Conservation (phyloP, 306 rosid genomes). For the Cucumis melo region DNA sequence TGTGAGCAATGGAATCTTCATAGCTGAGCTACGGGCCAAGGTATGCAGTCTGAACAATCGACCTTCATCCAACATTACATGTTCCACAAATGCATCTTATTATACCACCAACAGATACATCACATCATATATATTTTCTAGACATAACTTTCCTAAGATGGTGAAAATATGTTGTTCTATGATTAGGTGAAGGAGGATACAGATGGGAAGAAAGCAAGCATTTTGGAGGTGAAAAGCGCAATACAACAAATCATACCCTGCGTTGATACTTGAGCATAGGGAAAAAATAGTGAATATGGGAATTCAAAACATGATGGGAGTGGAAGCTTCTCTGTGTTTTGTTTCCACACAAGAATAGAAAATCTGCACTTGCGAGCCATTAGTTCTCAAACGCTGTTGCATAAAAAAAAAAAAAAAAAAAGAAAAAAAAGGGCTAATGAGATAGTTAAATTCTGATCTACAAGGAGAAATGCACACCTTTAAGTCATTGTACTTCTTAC, state of each 20-base stretch:
- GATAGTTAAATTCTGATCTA: not conserved
- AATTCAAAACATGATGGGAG: not conserved
- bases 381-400: not conserved
- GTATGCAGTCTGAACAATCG: slow-evolving; percentile 3
- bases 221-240: slow-evolving; percentile 88
- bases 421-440: not conserved
- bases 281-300: not conserved
- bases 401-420: not conserved
- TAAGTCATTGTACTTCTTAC: not conserved
- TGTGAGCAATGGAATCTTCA: slow-evolving; percentile 41
- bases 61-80: not conserved
- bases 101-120: not conserved
- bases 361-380: not conserved
- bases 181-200: slow-evolving; percentile 53
- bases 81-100: not conserved
- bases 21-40: slow-evolving; percentile 69
- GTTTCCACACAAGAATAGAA: not conserved
- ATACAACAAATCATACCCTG: slow-evolving; percentile 67
- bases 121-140: not conserved
- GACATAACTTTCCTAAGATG: not conserved
- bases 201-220: slow-evolving; percentile 64
- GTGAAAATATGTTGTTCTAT: not conserved
- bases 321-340: not conserved
- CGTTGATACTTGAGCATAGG: slow-evolving; percentile 10
- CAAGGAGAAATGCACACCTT: not conserved